Base-by-base conservation (phyloP, 805 yeast genomes). In the Sugiyamaella smithiae region DNA sequence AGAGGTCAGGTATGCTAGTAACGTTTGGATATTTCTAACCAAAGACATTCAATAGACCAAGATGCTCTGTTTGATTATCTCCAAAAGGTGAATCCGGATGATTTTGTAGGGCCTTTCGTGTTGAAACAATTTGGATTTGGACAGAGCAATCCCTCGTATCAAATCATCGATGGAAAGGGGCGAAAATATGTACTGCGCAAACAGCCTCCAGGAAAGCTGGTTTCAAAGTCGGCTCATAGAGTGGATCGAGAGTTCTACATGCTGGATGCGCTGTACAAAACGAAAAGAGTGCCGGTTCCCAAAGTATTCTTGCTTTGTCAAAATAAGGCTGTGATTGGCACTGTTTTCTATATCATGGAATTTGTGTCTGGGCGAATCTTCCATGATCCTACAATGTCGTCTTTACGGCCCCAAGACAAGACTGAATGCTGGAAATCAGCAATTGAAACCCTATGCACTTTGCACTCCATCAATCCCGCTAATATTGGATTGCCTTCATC, bases 121-220 rank as follows among this genome's bases (percentile, higher is more conserved):
- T 59, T 78, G 37, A 66, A 72, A 51, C 86, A 81, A 62, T 81
- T 81, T 65, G 71, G 71, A 23, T 78, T 75, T 60, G 86, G 86
- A 12, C 86, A 81, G 60, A 76, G 82, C 1, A 81, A 81, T 58
- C 86, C 85, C 9, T 79, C 84, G 1, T 81, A 79, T 58, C 70
- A 76, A 24, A 47, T 80, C 22, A 63, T 59, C 1, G 82, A 78
- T 53, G 59, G 68, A 1, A 52, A 52, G 4, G 70, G 70, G 0
- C 64, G 59, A 24, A 64, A 68, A 35, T 73, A 70, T 46, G 85
- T 80, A 2, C 67, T 81, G 44, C 66, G 86, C 48, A 69, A 80
- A 54, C 81, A 81, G 57, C 86, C 86, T 0, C 69, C 74, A 5
- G 68, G 68, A 29, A 67, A 74, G 49, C 66, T 81, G 40, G 73